A percentile compares a stretch with the other conserved stretches of the same genome.
Conservation (phyloP, 2,329 filamentous ascomycete species). For the Aspergillus sp. region DNA sequence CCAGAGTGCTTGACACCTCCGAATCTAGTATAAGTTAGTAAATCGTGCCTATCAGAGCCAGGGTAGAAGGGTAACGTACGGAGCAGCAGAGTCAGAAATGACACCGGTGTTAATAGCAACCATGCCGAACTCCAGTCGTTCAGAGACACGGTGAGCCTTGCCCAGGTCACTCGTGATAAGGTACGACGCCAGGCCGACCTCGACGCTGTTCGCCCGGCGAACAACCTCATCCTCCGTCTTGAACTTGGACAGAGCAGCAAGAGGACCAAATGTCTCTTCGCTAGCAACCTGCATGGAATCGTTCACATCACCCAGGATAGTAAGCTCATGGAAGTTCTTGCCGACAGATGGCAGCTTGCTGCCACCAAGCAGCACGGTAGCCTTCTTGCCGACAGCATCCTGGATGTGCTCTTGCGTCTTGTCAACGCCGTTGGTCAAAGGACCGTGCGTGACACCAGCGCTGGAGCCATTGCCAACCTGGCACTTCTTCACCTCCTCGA, state of each 20-base stretch:
- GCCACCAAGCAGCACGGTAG: background rate
- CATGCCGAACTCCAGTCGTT: conserved; percentile 42
- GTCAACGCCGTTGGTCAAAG: conserved; percentile 3
- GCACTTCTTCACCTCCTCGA: conserved; percentile 35
- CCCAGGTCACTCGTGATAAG: conserved; percentile 69
- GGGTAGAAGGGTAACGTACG: conserved; percentile 3
- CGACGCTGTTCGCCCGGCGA: background rate
- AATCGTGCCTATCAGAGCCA: background rate
- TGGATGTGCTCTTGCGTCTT: background rate
- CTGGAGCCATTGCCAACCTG: background rate
- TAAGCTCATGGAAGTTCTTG: conserved; percentile 80
- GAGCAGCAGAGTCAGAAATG: conserved; percentile 7
- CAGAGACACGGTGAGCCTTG: conserved; percentile 55
- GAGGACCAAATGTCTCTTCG: conserved; percentile 92
- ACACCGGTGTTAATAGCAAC: conserved; percentile 17
- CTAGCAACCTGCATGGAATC: conserved; percentile 73
- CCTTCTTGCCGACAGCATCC: background rate
- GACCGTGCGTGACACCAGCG: background rate
- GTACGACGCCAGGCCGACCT: conserved; percentile 53
- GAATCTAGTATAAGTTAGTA: conserved; percentile 47
- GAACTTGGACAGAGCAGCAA: conserved; percentile 71
- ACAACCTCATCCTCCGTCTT: conserved; percentile 2
- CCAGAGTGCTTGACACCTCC: conserved; percentile 78
- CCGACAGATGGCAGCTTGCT: conserved; percentile 68
- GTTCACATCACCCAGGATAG: conserved; percentile 80